Percentiles rank a stretch among this genome's conserved stretches.
phyloP scores from a whole-genome alignment of 805 yeast genomes.

The Teunomyces barrocoloradensis region DNA sequence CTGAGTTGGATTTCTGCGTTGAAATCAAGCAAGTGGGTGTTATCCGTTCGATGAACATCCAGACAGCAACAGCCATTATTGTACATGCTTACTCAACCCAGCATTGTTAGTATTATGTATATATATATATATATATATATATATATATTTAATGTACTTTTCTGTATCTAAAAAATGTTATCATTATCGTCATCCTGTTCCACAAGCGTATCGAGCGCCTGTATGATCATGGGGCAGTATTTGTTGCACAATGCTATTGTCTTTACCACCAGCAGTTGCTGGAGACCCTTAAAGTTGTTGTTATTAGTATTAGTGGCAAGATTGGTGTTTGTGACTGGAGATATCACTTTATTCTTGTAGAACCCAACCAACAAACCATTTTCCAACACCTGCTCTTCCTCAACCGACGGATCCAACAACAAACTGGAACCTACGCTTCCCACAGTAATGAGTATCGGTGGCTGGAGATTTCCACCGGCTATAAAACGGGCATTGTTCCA shows the following conservation, averaged over 20 bases:
- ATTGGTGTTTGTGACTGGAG: slow-evolving; percentile 73
- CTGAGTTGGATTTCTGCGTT: slow-evolving; percentile 80
- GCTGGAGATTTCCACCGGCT: slow-evolving; percentile 46
- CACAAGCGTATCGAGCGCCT: slow-evolving; percentile 52
- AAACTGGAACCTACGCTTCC: slow-evolving; percentile 71
- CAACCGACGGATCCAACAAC: slow-evolving; percentile 81
- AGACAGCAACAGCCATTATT: slow-evolving; percentile 92
- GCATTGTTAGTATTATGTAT: slow-evolving; percentile 41
- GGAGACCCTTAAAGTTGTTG: slow-evolving; percentile 54
- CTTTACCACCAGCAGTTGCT: slow-evolving; percentile 44
- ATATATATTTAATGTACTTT: background rate
- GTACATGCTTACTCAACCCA: slow-evolving; percentile 85
- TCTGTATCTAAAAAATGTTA: slow-evolving; percentile 18
- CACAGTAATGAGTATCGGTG: slow-evolving; percentile 74
- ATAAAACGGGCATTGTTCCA: slow-evolving; percentile 61
- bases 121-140: background rate
- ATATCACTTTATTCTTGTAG: slow-evolving; percentile 60
- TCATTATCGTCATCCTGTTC: slow-evolving; percentile 37
- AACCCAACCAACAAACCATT: slow-evolving; percentile 77
- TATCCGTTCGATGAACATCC: slow-evolving; percentile 92
- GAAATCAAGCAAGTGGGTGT: slow-evolving; percentile 93
- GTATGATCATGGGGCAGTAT: slow-evolving; percentile 61
- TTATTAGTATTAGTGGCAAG: slow-evolving; percentile 50
- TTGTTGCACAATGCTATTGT: slow-evolving; percentile 57
- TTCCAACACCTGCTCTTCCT: slow-evolving; percentile 85